Evolutionary conservation across 345 rosid species (phyloP).

Genomic region (Eucalyptus fibrosa): DNA sequence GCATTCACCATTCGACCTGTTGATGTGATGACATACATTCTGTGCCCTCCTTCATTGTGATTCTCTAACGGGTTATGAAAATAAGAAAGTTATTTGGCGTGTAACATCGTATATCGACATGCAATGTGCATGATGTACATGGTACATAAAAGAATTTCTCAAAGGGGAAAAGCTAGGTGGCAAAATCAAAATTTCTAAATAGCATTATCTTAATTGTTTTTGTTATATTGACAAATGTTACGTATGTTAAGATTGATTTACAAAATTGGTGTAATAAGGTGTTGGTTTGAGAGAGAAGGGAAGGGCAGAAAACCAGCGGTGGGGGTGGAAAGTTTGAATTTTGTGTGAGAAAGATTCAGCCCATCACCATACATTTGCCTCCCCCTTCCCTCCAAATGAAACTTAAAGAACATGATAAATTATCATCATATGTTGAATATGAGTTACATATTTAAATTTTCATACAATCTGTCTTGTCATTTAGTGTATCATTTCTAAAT

Average conservation of each 20-base stretch:
- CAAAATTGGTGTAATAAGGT: neutral
- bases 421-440: neutral
- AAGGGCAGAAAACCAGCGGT: neutral
- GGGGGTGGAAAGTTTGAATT: neutral
- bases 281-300: neutral
- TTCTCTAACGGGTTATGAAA: neutral
- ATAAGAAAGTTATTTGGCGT: neutral
- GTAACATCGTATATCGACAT: neutral
- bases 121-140: neutral
- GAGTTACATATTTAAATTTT: neutral
- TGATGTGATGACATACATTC: neutral
- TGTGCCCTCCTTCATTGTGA: neutral
- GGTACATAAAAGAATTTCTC: neutral
- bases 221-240: neutral
- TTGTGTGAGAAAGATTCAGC: neutral
- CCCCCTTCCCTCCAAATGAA: neutral
- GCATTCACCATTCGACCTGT: neutral
- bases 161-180: neutral
- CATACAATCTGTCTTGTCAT: accelerated
- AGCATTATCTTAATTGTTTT: neutral
- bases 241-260: neutral
- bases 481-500: neutral
- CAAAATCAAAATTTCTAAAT: neutral
- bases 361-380: neutral
- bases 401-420: neutral